Evolutionary conservation across 2,329 filamentous ascomycete species (phyloP), one percentile per base, ranked within the genome.

Genomic region (Pseudocercospora pini-densiflorae): DNA sequence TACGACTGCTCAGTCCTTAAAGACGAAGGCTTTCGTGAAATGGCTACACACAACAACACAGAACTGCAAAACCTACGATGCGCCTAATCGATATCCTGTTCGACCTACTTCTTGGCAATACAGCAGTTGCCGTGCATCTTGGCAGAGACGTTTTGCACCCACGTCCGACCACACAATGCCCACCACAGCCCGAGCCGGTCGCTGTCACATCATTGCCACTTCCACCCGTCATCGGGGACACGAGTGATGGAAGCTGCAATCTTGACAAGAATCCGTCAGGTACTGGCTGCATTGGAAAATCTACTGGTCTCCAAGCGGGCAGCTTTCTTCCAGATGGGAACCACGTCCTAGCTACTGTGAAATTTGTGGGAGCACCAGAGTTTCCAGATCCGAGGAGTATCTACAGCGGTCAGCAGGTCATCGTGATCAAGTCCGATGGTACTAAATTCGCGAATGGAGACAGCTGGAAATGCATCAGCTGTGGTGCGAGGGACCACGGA

Each of bases 381-480:
- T 70, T 75, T 4, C 80, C 79, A 1, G 75, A 82, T 64, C 73
- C 79, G 0, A 76, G 76, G 5, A 82, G 80, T 66, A 79, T 83
- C 54, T 84, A 81, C 67, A 70, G 61, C 1, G 82, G 81, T 2
- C 65, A 71, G 9, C 81, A 84, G 53, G 58, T 84, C 3, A 77
- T 85, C 40, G 65, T 84, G 5, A 73, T 84, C 68, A 83, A 82
- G 67, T 67, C 78, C 0, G 79, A 84, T 62, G 78, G 77, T 1
- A 79, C 72, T 2, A 76, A 64, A 0, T 85, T 84, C 51, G 55
- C 75, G 1, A 83, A 81, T 59, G 82, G 83, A 0, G 81, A 83
- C 65, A 58, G 78, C 0, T 85, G 82, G 81, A 84, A 82, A 67
- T 84, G 83, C 61, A 61, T 85, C 4, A 84, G 77, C 31, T 85